Percentiles rank a stretch among this genome's conserved stretches.
Evolutionary conservation across 345 rosid genomes (phyloP).

Genomic region (Ailanthus altissimus): DNA sequence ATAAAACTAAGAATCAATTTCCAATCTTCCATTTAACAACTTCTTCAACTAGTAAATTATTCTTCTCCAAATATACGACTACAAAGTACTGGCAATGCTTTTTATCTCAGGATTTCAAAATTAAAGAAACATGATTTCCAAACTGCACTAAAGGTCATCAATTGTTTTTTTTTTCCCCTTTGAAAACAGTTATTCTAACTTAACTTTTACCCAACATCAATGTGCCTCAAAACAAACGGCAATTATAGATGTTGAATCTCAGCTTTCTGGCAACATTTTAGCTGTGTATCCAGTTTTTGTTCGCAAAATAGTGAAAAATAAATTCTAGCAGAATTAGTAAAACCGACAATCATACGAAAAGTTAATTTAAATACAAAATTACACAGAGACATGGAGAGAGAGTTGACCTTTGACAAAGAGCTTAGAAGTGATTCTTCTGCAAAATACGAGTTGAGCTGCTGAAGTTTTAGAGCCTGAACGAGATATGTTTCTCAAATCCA

Average conservation of each 20-base stretch:
- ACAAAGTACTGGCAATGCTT: background rate
- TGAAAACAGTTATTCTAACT: background rate
- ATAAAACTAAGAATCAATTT: background rate
- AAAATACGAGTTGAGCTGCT: constrained; percentile 24
- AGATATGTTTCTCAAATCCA: constrained; percentile 11
- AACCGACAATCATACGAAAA: background rate
- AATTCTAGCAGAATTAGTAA: background rate
- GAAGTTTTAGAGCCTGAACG: constrained; percentile 7
- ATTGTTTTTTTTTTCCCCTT: no score
- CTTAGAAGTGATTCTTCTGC: constrained; percentile 35
- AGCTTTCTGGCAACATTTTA: background rate
- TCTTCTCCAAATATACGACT: background rate
- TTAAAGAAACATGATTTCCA: background rate
- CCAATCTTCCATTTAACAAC: background rate
- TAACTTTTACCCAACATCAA: background rate
- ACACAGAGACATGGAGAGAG: no score
- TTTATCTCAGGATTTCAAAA: background rate
- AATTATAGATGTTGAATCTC: no score
- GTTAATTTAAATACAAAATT: background rate
- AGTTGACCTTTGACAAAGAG: constrained; percentile 41
- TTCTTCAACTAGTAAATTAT: background rate
- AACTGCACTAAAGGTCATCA: background rate
- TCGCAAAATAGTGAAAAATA: background rate
- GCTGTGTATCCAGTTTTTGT: background rate
- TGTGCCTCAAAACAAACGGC: no score